Percentiles rank a stretch among this genome's conserved stretches.
Conservation (phyloP, 1,284 basidiomycete species). For the Cryptococcus sp. region DNA sequence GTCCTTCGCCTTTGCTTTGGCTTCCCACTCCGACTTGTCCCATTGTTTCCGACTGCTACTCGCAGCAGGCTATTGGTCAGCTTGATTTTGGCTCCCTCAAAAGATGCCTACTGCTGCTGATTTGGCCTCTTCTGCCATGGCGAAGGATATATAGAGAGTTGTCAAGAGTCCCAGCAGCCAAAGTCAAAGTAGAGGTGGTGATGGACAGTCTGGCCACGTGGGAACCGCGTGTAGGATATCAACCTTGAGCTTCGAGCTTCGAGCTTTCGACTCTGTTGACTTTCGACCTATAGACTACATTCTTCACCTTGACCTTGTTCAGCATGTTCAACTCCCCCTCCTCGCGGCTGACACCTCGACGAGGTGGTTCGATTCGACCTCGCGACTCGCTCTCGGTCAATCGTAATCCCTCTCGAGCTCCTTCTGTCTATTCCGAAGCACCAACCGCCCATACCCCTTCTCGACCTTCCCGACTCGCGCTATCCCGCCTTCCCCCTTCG, state of each 20-base stretch:
- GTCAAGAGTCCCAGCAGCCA: background rate
- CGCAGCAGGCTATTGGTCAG: slow-evolving; percentile 10
- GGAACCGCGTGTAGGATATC: background rate
- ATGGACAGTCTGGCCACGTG: background rate
- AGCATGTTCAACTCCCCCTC: slow-evolving; percentile 40
- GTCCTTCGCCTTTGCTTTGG: slow-evolving; percentile 46
- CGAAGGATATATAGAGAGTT: background rate
- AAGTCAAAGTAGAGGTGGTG: background rate
- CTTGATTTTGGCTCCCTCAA: background rate
- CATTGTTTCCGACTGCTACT: slow-evolving; percentile 30
- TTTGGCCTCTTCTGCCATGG: slow-evolving; percentile 1
- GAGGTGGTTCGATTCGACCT: slow-evolving; percentile 6
- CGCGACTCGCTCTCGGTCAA: slow-evolving; percentile 11
- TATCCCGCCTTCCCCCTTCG: slow-evolving; percentile 10
- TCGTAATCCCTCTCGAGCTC: slow-evolving; percentile 18
- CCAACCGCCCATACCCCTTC: slow-evolving; percentile 13
- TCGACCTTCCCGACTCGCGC: slow-evolving; percentile 10
- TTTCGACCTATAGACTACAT: background rate
- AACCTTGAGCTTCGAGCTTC: background rate
- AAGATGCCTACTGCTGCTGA: background rate
- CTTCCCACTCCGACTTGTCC: slow-evolving; percentile 46
- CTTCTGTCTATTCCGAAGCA: slow-evolving; percentile 19
- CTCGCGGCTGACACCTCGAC: slow-evolving; percentile 29
- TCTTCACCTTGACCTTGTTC: background rate
- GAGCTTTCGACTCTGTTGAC: too few relatives aligned